Evolutionary conservation across 1,284 basidiomycete species (phyloP).

Genomic region (Cryptococcus floricola): DNA sequence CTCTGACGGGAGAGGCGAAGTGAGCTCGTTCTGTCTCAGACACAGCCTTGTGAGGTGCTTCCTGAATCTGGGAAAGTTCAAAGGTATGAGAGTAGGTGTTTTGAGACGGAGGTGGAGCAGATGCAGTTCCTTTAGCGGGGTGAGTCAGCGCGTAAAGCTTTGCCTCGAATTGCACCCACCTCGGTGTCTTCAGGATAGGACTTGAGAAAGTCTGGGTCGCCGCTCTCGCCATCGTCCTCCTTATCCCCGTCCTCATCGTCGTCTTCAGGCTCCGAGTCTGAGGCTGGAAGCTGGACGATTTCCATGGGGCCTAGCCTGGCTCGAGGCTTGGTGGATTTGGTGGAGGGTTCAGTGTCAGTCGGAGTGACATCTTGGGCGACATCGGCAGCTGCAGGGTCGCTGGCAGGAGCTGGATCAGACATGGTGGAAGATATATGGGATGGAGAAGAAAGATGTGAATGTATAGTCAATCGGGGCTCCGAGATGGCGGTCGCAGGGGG

Average conservation of each 20-base stretch:
- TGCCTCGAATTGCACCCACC: slow-evolving; percentile 47
- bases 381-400: not conserved
- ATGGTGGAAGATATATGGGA: not conserved
- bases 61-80: slow-evolving; percentile 65
- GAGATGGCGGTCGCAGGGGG: too few species aligned
- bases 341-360: too few species aligned
- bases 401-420: not conserved
- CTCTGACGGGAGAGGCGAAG: slow-evolving; percentile 65
- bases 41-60: slow-evolving; percentile 69
- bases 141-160: not conserved
- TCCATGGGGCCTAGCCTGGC: slow-evolving; percentile 38
- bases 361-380: not conserved
- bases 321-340: slow-evolving; percentile 22
- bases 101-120: slow-evolving; percentile 77
- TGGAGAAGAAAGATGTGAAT: not conserved
- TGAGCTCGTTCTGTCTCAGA: slow-evolving; percentile 78
- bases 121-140: slow-evolving; percentile 55
- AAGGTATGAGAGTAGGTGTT: slow-evolving; percentile 57
- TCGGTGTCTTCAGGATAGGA: slow-evolving; percentile 62
- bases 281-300: slow-evolving; percentile 29
- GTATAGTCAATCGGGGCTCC: too few species aligned
- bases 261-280: slow-evolving; percentile 17
- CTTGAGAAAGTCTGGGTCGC: slow-evolving; percentile 52
- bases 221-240: slow-evolving; percentile 25
- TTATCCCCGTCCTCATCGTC: slow-evolving; percentile 18